phyloP scores from a whole-genome alignment of 805 yeast species.

The Diddensiella caesifluorescens region DNA sequence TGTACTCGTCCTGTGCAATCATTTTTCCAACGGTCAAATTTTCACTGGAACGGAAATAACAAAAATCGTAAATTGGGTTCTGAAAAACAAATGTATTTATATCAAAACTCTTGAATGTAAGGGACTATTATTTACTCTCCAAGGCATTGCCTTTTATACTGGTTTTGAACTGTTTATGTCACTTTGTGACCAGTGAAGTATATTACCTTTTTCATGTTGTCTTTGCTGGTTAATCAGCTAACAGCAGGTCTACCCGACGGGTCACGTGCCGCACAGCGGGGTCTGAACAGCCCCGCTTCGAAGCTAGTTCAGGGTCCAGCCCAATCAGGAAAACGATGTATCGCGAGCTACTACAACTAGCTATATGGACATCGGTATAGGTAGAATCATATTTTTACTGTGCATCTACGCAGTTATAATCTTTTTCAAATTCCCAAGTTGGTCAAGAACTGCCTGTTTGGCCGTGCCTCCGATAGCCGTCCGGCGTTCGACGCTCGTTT shows the following conservation, averaged over 20 bases:
- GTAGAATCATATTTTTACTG: background rate
- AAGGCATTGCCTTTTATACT: no score
- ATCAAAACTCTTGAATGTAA: no score
- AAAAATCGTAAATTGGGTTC: background rate
- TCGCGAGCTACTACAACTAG: background rate
- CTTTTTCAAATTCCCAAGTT: constrained; percentile 39
- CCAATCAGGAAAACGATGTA: no score
- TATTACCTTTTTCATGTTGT: no score
- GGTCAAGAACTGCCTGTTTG: constrained; percentile 77
- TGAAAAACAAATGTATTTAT: background rate
- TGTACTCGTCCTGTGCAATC: constrained; percentile 1
- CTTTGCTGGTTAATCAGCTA: constrained; percentile 1
- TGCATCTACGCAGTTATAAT: no score
- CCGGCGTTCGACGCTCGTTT: constrained; percentile 92
- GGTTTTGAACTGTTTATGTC: no score
- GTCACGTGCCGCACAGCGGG: background rate
- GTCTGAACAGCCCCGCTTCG: no score
- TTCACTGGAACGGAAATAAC: background rate
- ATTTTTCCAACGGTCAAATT: background rate
- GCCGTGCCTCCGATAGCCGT: constrained; percentile 98
- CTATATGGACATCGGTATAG: background rate
- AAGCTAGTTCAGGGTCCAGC: no score
- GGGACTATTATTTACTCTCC: constrained; percentile 4
- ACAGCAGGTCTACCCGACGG: constrained; percentile 8
- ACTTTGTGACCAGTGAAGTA: no score